Percentiles rank a stretch among this genome's conserved stretches.
Evolutionary conservation across 73 alveolate species (phyloP).

Genomic region (Paramecium sexaurelia): DNA sequence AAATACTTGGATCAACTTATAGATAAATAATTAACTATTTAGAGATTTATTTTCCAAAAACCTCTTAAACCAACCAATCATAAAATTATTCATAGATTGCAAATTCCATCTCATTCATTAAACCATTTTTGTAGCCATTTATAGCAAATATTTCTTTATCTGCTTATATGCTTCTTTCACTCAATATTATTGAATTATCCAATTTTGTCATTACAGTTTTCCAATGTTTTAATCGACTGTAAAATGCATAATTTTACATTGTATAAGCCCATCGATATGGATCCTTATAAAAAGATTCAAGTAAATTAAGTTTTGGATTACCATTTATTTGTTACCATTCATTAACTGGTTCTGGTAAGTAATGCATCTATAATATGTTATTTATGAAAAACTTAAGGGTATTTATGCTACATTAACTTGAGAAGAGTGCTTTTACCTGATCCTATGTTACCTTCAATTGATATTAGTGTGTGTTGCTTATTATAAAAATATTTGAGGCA

Average conservation of each 20-base stretch:
- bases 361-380: not conserved
- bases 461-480: not conserved
- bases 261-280: slow-evolving; percentile 59
- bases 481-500: not conserved
- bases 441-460: slow-evolving; percentile 6
- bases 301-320: slow-evolving; percentile 26
- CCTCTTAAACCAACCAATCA: slow-evolving; percentile 1
- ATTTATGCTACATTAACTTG: not conserved
- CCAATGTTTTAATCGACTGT: slow-evolving; percentile 40
- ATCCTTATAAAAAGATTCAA: slow-evolving; percentile 5
- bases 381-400: not conserved
- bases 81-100: slow-evolving; percentile 35
- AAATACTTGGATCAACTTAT: slow-evolving; percentile 35
- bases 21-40: slow-evolving; percentile 21
- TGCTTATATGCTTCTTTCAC: slow-evolving; percentile 52
- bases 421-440: slow-evolving; percentile 54
- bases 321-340: slow-evolving; percentile 53
- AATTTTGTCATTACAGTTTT: not conserved
- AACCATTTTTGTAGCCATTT: slow-evolving; percentile 35
- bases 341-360: slow-evolving; percentile 48
- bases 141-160: slow-evolving; percentile 39
- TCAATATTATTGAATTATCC: not conserved
- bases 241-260: slow-evolving; percentile 37
- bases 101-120: slow-evolving; percentile 22
- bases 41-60: not conserved